phyloP scores from a whole-genome alignment of 768 basidiomycete genomes.

The Hygrophoropsis aurantiaca region DNA sequence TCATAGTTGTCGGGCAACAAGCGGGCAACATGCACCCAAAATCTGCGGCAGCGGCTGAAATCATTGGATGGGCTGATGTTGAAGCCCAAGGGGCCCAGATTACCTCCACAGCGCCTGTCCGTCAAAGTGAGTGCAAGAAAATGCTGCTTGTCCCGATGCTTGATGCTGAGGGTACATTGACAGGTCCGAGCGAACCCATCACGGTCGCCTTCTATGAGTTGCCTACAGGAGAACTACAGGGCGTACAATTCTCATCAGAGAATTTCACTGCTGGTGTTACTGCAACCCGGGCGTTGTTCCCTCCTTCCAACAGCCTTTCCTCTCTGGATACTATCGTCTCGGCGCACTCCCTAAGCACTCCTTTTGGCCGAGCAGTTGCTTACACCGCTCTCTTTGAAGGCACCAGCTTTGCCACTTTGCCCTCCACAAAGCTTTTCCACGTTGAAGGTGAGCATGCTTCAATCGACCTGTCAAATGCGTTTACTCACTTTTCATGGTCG shows the following conservation, averaged over 20 bases:
- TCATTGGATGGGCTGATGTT: slow-evolving; percentile 68
- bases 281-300: slow-evolving; percentile 72
- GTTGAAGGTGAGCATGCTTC: slow-evolving; percentile 32
- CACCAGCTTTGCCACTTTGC: slow-evolving; percentile 66
- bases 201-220: slow-evolving; percentile 66
- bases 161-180: slow-evolving; percentile 4
- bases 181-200: slow-evolving; percentile 64
- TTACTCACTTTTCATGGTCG: neutral
- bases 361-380: slow-evolving; percentile 77
- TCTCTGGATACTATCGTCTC: slow-evolving; percentile 79
- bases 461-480: neutral
- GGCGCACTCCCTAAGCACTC: slow-evolving; percentile 66
- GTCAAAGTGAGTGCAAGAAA: slow-evolving; percentile 48
- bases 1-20: slow-evolving; percentile 74
- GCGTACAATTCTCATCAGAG: slow-evolving; percentile 73
- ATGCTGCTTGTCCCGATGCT: neutral
- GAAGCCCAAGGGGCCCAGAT: slow-evolving; percentile 62
- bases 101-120: slow-evolving; percentile 39
- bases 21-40: slow-evolving; percentile 44
- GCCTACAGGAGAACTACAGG: slow-evolving; percentile 52
- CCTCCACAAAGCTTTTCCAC: slow-evolving; percentile 53
- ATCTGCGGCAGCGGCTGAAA: slow-evolving; percentile 50
- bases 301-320: slow-evolving; percentile 65
- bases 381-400: slow-evolving; percentile 80
- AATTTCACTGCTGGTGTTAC: slow-evolving; percentile 91